phyloP scores from a whole-genome alignment of 2,329 filamentous ascomycete genomes.

The Pseudofabraea citricarpa region DNA sequence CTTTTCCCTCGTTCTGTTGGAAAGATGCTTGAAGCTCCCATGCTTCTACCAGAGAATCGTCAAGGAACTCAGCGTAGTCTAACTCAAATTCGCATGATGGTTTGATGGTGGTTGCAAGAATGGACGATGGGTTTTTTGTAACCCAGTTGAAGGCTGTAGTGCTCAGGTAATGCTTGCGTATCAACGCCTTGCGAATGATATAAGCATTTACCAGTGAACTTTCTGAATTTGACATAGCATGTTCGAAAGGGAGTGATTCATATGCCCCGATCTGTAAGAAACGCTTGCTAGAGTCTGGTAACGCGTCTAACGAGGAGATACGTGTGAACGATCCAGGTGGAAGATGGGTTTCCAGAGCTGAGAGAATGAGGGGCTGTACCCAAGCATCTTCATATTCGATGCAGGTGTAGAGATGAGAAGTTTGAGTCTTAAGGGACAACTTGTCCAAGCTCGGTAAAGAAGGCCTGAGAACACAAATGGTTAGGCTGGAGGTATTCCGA shows the following conservation, averaged over 20 bases:
- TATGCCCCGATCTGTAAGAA: conserved; percentile 78
- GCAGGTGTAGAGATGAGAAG: conserved; percentile 59
- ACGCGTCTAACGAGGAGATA: conserved; percentile 41
- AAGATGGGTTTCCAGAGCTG: conserved; percentile 62
- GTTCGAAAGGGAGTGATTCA: conserved; percentile 81
- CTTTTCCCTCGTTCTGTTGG: conserved; percentile 55
- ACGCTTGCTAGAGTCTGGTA: conserved; percentile 13
- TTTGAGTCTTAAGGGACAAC: conserved; percentile 21
- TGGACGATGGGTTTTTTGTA: conserved; percentile 71
- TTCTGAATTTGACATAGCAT: conserved; percentile 55
- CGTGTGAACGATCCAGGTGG: conserved; percentile 49
- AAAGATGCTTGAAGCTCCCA: conserved; percentile 82
- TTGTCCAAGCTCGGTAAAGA: conserved; percentile 9
- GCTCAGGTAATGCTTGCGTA: conserved; percentile 90
- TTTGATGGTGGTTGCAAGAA: conserved; percentile 67
- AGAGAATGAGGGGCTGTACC: conserved; percentile 78
- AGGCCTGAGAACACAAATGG: conserved; percentile 13
- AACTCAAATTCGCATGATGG: conserved; percentile 84
- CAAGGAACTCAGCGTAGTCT: conserved; percentile 94
- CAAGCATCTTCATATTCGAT: conserved; percentile 85
- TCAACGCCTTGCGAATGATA: conserved; percentile 91
- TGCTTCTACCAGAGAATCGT: conserved; percentile 85
- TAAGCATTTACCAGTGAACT: conserved; percentile 80
- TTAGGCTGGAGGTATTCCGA: conserved; percentile 14
- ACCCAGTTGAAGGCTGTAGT: conserved; percentile 81